These are phyloP conservation scores for Phytophthora boehmeriae DNA, from an alignment of 352 stramenopile species.

Conservation along the genomic window DNA sequence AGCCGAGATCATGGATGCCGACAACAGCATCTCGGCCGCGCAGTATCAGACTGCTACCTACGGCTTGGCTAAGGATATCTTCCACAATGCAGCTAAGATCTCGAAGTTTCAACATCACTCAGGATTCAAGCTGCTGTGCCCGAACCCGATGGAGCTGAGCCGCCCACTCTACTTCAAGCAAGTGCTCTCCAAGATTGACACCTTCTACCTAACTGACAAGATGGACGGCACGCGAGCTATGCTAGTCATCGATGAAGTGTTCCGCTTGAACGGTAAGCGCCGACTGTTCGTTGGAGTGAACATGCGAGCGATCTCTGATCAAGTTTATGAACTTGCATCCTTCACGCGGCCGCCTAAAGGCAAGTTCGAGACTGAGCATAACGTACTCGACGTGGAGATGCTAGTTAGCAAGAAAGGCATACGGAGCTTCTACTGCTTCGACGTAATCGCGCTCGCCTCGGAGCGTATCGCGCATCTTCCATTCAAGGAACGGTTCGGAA, in stretches of 20 bases:
- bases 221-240: slow-evolving; percentile 2
- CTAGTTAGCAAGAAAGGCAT: not conserved
- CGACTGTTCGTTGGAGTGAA: not conserved
- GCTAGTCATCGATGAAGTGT: slow-evolving; percentile 1
- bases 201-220: slow-evolving; percentile 3
- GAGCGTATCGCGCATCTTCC: not conserved
- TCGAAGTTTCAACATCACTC: not conserved
- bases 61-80: not conserved
- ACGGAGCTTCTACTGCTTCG: not conserved
- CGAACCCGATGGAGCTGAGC: not conserved
- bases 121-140: not conserved
- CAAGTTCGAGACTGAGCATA: not conserved
- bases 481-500: not conserved
- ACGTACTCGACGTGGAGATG: not conserved
- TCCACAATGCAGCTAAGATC: not conserved
- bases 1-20: no score
- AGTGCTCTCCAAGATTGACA: not conserved
- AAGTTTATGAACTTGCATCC: no score
- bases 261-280: not conserved
- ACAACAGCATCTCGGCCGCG: not conserved
- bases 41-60: not conserved
- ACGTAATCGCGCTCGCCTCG: not conserved
- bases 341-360: no score
- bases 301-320: no score
- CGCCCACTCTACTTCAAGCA: slow-evolving; percentile 2